These are phyloP conservation scores for Tolypocladium album DNA, from an alignment of 2,329 filamentous ascomycete species.

Conservation along the genomic window DNA sequence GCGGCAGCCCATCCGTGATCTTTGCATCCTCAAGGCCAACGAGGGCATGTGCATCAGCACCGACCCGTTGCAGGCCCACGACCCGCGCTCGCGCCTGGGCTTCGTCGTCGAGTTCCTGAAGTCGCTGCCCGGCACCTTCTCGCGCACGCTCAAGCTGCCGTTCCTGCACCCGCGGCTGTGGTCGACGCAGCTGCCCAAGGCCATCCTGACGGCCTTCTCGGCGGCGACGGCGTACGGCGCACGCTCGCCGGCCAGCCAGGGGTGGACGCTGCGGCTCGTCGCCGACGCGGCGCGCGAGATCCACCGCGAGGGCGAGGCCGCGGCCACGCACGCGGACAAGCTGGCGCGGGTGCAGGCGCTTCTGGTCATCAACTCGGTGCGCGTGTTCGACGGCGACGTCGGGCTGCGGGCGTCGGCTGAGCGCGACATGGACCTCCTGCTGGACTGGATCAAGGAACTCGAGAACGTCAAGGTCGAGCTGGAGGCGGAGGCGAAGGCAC, in stretches of 20 bases:
- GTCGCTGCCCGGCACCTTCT: conserved; percentile 21
- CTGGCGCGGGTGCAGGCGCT: conserved; percentile 32
- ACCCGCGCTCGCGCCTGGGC: conserved; percentile 22
- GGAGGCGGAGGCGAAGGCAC: conserved; percentile 10
- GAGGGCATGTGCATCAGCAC: conserved; percentile 11
- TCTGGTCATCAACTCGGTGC: conserved; percentile 27
- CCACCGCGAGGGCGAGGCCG: conserved; percentile 20
- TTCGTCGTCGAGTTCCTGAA: conserved; percentile 21
- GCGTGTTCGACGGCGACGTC: conserved; percentile 33
- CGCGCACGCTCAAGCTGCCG: conserved; percentile 23
- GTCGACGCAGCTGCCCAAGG: conserved; percentile 23
- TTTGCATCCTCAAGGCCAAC: conserved; percentile 12
- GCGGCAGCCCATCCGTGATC: conserved; percentile 17
- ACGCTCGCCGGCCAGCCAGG: conserved; percentile 24
- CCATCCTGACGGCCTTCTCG: conserved; percentile 28
- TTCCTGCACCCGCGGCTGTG: conserved; percentile 34
- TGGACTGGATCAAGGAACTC: conserved; percentile 26
- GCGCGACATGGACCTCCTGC: conserved; percentile 22
- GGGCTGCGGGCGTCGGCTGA: conserved; percentile 28
- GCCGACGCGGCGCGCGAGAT: conserved; percentile 25
- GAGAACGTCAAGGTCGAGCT: conserved; percentile 21
- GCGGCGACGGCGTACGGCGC: conserved; percentile 26
- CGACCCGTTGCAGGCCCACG: conserved; percentile 23
- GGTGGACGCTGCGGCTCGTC: conserved; percentile 27
- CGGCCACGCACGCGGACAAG: conserved; percentile 22